Base-by-base conservation (phyloP, 202 grass and related monocot genomes). In the Setaria viridis region DNA sequence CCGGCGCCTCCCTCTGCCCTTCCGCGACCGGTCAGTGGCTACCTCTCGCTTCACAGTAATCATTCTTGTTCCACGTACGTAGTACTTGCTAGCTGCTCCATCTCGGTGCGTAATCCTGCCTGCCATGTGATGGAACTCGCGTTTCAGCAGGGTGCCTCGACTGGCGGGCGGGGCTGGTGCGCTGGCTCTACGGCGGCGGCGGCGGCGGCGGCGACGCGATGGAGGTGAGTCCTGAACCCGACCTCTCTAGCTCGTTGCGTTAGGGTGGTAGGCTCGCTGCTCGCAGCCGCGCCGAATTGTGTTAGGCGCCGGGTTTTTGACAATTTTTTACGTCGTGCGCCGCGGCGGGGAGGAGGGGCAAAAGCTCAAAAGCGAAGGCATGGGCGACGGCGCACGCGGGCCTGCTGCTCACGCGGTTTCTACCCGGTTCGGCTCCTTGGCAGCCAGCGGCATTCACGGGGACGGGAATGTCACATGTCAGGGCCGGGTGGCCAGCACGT, bases 1-100 rank as follows among this genome's bases (percentile, higher is more conserved):
- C 93, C 56, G 92, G 93, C 21, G 90, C 88, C 78, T 91, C 93
- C 16, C 88, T 98, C 68, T 93, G 95, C 90, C 72, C 93, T 77
- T 66, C 91, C 62, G 20, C 77, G 5, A 77, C 91, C 13, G 87
- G 97, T 96, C 60, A 86, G 43, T 2, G 19, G 39, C 10, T 30
- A 58, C 8, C 62, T 68, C 6, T 17, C 70, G 10, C 48, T 51
- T 50, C 49, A 16, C 10, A 7, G 54, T 41, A 2, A 41, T 41
- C 39, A 41, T 41, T 41, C 39, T 25, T 25, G 25, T 25, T 25
- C 25, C 25, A 25, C 25, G 25, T 25, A 25, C 25, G 25, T 25
- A 25, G 25, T 25, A 25, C 25, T 25, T 25, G 25, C 25, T 25
- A 25, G 25, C 39, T 41, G 5, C 39, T 41, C 39, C 39, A 41